Evolutionary conservation across 1,139 yeast species (phyloP).

Genomic region (Kodamaea anthophila): DNA sequence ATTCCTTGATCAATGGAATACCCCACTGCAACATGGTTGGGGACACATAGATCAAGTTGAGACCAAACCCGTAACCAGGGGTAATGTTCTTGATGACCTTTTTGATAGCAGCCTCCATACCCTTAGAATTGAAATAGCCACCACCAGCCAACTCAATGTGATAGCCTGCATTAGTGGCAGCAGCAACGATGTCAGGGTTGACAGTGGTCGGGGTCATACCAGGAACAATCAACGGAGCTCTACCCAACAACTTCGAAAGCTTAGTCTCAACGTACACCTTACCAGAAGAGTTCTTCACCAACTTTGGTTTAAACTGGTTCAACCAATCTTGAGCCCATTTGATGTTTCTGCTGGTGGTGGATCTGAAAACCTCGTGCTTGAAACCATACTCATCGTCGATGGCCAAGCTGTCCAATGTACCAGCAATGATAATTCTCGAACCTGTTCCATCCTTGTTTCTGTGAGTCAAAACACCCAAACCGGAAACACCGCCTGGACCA

Average conservation of each 20-base stretch:
- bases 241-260: conserved; percentile 85
- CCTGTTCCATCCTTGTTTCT: conserved; percentile 99
- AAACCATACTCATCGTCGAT: conserved; percentile 84
- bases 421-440: conserved; percentile 88
- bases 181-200: conserved; percentile 87
- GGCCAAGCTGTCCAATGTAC: conserved; percentile 62
- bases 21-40: conserved; percentile 99
- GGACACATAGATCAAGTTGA: conserved; percentile 90
- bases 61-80: conserved; percentile 87
- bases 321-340: conserved; percentile 91
- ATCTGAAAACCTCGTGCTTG: conserved; percentile 90
- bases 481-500: conserved; percentile 98
- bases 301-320: conserved; percentile 77
- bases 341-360: conserved; percentile 48
- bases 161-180: conserved; percentile 92
- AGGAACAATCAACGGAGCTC: conserved; percentile 95
- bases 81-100: conserved; percentile 56
- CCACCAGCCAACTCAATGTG: conserved; percentile 98
- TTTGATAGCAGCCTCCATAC: conserved; percentile 71
- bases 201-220: conserved; percentile 99
- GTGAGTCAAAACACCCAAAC: conserved; percentile 92
- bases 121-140: conserved; percentile 77
- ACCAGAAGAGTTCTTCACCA: conserved; percentile 62
- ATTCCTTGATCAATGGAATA: conserved; percentile 84
- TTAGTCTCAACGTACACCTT: conserved; percentile 85